phyloP scores from a whole-genome alignment of 2,329 filamentous ascomycete species.

The Arthrobotrys pseudoclavata region DNA sequence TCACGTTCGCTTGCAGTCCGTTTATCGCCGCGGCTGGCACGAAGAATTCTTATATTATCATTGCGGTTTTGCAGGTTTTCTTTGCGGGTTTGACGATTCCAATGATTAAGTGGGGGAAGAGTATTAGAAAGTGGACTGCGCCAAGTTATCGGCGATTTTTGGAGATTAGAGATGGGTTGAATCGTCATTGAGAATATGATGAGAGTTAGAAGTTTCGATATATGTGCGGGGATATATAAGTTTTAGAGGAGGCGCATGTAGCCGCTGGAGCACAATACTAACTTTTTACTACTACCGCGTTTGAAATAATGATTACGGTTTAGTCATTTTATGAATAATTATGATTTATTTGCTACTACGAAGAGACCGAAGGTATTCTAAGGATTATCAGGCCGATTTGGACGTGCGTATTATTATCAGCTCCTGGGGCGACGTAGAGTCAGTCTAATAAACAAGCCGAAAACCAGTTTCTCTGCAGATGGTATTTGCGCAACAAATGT shows the following conservation, averaged over 20 bases:
- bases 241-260: not conserved
- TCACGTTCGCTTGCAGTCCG: constrained; percentile 70
- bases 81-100: constrained; percentile 70
- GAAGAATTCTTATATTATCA: constrained; percentile 70
- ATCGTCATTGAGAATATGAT: constrained; percentile 10
- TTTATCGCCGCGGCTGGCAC: constrained; percentile 70
- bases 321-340: not conserved
- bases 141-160: constrained; percentile 69
- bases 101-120: constrained; percentile 72
- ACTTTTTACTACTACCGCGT: not conserved
- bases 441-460: no score
- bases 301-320: not conserved
- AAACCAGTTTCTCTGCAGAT: no score
- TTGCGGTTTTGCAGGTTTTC: constrained; percentile 70
- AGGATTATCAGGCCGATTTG: not conserved
- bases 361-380: not conserved
- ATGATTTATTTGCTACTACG: not conserved
- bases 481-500: no score
- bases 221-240: not conserved
- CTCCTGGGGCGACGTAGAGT: no score
- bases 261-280: not conserved
- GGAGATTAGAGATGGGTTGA: constrained; percentile 68
- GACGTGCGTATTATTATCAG: no score
- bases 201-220: not conserved
- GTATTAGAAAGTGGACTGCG: constrained; percentile 69